A percentile compares a stretch with the other conserved stretches of the same genome.
phyloP scores from a whole-genome alignment of 768 basidiomycete genomes.

The Tulasnella calospora region DNA sequence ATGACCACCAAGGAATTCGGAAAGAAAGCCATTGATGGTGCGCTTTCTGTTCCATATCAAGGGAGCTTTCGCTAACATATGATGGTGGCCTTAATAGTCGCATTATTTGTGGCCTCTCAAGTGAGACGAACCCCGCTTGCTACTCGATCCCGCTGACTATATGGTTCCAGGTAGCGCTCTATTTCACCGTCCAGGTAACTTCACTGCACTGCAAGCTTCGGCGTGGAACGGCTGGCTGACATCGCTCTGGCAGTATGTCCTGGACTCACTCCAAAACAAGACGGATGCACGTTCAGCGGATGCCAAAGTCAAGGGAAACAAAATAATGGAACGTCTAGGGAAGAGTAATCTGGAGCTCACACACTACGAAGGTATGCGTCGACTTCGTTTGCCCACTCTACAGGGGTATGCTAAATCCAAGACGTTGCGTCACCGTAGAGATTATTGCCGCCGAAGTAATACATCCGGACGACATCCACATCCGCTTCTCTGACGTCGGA shows the following conservation, averaged over 20 bases:
- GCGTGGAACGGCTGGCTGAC: not conserved
- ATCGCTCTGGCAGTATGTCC: slow-evolving; percentile 52
- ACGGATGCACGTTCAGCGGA: slow-evolving; percentile 43
- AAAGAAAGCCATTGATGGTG: slow-evolving; percentile 24
- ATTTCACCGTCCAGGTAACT: slow-evolving; percentile 68
- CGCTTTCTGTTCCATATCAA: not conserved
- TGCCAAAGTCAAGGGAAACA: slow-evolving; percentile 49
- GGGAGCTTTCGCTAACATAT: not conserved
- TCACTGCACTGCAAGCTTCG: not conserved
- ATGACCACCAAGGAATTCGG: slow-evolving; percentile 17
- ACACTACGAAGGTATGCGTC: slow-evolving; percentile 74
- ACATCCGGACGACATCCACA: slow-evolving; percentile 80
- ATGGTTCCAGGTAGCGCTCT: slow-evolving; percentile 61
- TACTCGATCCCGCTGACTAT: not conserved
- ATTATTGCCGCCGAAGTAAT: slow-evolving; percentile 91
- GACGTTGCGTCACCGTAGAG: slow-evolving; percentile 41
- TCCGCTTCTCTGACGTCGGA: slow-evolving; percentile 79
- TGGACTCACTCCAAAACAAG: slow-evolving; percentile 56
- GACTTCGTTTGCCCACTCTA: not conserved
- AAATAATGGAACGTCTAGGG: slow-evolving; percentile 65
- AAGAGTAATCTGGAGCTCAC: slow-evolving; percentile 71
- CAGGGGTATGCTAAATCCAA: not conserved
- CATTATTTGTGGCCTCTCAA: slow-evolving; percentile 49
- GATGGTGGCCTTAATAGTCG: slow-evolving; percentile 34
- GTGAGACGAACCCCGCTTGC: slow-evolving; percentile 35